Conservation (phyloP, 2,329 filamentous ascomycete species). For the Trichoderma hamatum region DNA sequence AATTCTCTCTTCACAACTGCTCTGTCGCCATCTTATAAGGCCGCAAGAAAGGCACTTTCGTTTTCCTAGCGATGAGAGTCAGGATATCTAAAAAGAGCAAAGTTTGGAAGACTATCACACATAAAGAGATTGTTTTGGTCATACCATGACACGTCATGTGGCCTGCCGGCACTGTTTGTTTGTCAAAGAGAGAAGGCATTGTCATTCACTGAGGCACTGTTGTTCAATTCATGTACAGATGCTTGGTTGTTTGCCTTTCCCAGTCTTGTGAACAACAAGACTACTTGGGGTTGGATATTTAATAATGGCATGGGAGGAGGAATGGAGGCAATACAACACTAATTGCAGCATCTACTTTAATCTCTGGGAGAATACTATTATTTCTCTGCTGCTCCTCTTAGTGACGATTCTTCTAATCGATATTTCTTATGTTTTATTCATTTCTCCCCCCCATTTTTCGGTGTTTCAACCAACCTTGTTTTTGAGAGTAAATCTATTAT, state of each 20-base stretch:
- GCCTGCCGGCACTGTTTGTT: background rate
- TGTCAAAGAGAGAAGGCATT: background rate
- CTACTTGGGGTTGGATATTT: background rate
- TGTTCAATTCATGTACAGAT: constrained; percentile 1
- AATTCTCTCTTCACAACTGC: background rate
- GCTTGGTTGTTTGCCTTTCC: background rate
- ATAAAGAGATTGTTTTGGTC: background rate
- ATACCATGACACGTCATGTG: background rate
- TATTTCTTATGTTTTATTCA: background rate
- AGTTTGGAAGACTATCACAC: background rate
- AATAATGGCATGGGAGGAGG: background rate
- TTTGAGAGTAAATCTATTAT: background rate
- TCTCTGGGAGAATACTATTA: background rate
- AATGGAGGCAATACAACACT: background rate
- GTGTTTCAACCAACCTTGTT: too few species aligned
- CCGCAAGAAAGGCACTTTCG: background rate
- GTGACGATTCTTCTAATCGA: background rate
- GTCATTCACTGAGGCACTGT: background rate
- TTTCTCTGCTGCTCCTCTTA: background rate
- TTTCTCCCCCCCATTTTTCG: too few species aligned
- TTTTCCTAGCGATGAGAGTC: background rate
- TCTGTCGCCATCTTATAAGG: background rate
- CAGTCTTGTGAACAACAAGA: background rate
- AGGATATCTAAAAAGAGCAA: background rate
- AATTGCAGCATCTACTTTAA: background rate